These are phyloP conservation scores for Echeveria elegans DNA, from an alignment of 164 flowering plant species.

Conservation along the genomic window DNA sequence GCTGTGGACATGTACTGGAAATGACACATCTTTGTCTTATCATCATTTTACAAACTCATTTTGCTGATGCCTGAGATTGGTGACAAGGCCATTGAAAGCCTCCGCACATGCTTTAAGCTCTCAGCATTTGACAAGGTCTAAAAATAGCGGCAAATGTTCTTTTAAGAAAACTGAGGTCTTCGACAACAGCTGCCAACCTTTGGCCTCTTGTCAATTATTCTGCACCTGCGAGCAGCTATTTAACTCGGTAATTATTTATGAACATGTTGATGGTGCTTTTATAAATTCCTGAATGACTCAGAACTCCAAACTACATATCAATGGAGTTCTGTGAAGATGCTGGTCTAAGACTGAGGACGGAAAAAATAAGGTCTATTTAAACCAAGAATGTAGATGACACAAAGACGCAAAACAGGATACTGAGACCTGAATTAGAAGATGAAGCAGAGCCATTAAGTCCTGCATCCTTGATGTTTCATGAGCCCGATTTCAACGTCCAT, in stretches of 20 bases:
- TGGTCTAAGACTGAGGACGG: constrained; percentile 8
- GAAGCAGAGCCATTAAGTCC: constrained; percentile 42
- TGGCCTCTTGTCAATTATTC: background rate
- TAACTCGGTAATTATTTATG: background rate
- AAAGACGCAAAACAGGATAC: background rate
- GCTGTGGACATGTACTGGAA: background rate
- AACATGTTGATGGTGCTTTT: background rate
- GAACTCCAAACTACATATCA: background rate
- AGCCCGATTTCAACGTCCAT: constrained; percentile 31
- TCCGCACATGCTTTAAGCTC: background rate
- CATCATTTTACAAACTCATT: background rate
- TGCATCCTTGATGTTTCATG: constrained; percentile 31
- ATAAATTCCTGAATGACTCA: background rate
- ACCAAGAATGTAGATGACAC: constrained; percentile 3
- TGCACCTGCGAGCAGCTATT: background rate
- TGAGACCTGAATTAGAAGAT: background rate
- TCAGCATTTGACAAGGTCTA: background rate
- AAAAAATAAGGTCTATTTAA: constrained; percentile 11
- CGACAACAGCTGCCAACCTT: background rate
- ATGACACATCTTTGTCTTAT: background rate
- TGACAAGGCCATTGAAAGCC: background rate
- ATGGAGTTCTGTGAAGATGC: constrained; percentile 2
- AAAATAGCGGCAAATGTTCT: background rate
- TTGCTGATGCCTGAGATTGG: background rate
- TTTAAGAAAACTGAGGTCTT: background rate